These are phyloP conservation scores for Erodium trifolium DNA, from an alignment of 441 rosid genomes.

Conservation along the genomic window DNA sequence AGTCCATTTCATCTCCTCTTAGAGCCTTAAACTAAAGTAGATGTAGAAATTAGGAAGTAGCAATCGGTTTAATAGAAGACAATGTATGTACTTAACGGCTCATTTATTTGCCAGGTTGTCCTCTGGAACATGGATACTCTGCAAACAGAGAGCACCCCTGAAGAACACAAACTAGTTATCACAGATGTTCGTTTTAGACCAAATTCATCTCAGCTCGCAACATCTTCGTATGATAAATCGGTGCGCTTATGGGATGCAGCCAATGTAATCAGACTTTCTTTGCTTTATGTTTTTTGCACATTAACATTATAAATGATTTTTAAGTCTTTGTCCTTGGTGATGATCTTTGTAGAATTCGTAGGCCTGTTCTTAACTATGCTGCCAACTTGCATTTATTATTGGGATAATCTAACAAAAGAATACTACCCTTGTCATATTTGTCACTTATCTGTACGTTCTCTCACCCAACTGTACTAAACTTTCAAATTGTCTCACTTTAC, in stretches of 20 bases:
- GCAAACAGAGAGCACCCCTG: constrained; percentile 44
- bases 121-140: constrained; percentile 69
- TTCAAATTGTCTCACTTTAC: too few relatives aligned
- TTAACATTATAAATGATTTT: too few relatives aligned
- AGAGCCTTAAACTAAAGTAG: background rate
- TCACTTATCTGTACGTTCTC: too few relatives aligned
- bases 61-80: too few relatives aligned
- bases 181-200: constrained; percentile 67
- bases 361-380: too few relatives aligned
- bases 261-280: constrained; percentile 31
- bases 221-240: constrained; percentile 55
- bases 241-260: constrained; percentile 67
- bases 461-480: too few relatives aligned
- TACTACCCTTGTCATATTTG: too few relatives aligned
- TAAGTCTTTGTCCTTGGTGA: too few relatives aligned
- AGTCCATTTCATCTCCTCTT: constrained; percentile 10
- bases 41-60: background rate
- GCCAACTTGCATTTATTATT: too few relatives aligned
- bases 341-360: too few relatives aligned
- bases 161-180: constrained; percentile 52
- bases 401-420: too few relatives aligned
- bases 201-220: constrained; percentile 55
- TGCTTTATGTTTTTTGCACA: constrained; percentile 4
- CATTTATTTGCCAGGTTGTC: constrained; percentile 35
- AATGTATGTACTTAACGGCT: constrained; percentile 8